Evolutionary conservation across 768 basidiomycete species (phyloP), one percentile per base, ranked within the genome.

Genomic region (Galerina sulciceps): DNA sequence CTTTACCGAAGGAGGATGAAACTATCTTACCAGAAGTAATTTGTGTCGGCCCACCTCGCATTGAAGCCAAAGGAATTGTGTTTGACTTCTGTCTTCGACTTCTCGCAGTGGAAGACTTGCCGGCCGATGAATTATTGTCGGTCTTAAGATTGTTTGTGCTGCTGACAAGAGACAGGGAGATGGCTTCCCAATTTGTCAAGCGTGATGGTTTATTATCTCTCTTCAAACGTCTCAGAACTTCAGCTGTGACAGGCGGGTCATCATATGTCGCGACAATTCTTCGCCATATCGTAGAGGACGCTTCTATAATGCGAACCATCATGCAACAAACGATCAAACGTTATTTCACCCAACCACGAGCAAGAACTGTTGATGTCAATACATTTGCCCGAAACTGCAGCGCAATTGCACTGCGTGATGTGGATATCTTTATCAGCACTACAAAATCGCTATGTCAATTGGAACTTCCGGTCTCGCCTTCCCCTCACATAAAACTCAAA

Each of bases 271-370:
- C 88, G 41, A 91, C 90, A 66, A 90, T 98, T 60, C 78, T 98
- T n/a, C 89, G 97, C 6, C 97, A 99, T 69, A 75, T 93, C 52
- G 85, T 96, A 48, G 97, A 99, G 73, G 93, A 95, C 62, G 66
- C 79, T 2, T 68, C 75, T 2, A 82, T 81, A 8, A 70, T 99
- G 42, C 82, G 85, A 55, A 78, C 76, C 10, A 80, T 93, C 64
- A 95, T 99, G 86, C 84, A 84, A 20, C 87, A 91, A 61, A 90
- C 93, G 58, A 82, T 99, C 67, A 90, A 86, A 65, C 84, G 88
- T 2, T 94, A 90, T 76, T 88, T 97, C 66, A 75, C 82, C 3
- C 87, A 89, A 60, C 81, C 91, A 34, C 87, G 93, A 34, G 81
- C 85, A 11, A 85, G 84, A 46, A 62, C 76, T 15, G 81, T 87